These are phyloP conservation scores for Astrephomene gubernaculifera DNA, from an alignment of 139 green algal species.

Conservation along the genomic window DNA sequence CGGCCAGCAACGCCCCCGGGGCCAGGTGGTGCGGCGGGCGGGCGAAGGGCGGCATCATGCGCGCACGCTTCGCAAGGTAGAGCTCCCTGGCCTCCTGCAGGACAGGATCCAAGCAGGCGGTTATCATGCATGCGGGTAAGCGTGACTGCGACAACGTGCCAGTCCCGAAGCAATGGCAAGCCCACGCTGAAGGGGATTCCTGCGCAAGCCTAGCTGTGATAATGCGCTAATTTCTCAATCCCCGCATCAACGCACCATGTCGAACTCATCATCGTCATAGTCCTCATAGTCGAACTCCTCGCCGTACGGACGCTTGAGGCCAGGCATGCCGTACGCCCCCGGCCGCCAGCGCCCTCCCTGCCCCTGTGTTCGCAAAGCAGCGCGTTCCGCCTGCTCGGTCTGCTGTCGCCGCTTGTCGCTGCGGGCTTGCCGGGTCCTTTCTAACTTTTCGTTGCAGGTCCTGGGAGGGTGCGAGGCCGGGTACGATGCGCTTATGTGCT, in stretches of 20 bases:
- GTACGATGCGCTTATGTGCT: too few species aligned
- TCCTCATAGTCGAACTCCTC: not conserved
- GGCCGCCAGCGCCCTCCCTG: not conserved
- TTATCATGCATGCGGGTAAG: not conserved
- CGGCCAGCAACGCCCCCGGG: not conserved
- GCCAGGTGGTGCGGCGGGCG: not conserved
- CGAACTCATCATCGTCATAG: not conserved
- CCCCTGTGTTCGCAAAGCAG: not conserved
- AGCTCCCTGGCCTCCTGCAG: not conserved
- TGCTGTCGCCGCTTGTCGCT: conserved; percentile 32
- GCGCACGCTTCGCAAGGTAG: not conserved
- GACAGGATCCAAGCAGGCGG: too few species aligned
- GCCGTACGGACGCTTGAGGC: conserved; percentile 7
- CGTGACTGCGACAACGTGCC: not conserved
- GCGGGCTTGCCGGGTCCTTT: conserved; percentile 26
- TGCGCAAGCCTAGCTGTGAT: not conserved
- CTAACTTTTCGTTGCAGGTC: conserved; percentile 41
- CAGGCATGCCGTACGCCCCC: not conserved
- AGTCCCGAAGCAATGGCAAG: not conserved
- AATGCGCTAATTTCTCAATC: not conserved
- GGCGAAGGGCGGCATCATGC: not conserved
- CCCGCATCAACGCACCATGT: not conserved
- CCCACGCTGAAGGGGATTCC: not conserved
- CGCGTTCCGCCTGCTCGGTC: not conserved
- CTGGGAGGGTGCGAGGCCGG: too few species aligned